Percentiles rank a stretch among this genome's conserved stretches.
These are phyloP conservation scores for Amoebophrya sp. DNA, from an alignment of 169 alveolate genomes.

Conservation along the genomic window DNA sequence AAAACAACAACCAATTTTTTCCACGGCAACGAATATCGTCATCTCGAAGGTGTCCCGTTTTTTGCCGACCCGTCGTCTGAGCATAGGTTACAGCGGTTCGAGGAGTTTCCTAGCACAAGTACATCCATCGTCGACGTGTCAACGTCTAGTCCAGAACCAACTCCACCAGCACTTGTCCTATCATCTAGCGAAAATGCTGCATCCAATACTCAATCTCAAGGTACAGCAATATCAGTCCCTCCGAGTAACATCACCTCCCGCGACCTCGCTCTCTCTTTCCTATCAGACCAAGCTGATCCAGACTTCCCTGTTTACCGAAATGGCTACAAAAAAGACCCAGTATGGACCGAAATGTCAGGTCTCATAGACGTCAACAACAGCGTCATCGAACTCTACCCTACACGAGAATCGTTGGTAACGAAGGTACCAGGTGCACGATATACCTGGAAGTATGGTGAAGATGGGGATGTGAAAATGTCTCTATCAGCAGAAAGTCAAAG, in stretches of 20 bases:
- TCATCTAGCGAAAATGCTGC: neutral
- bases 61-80: conserved; percentile 2
- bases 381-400: no score
- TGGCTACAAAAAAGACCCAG: neutral
- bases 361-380: neutral
- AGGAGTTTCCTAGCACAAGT: neutral
- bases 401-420: no score
- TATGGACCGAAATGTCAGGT: neutral
- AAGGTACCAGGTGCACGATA: no score
- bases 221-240: neutral
- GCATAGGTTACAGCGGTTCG: neutral
- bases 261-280: neutral
- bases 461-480: no score
- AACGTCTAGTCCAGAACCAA: no score
- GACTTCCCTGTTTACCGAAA: neutral
- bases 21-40: neutral
- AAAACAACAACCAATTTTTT: neutral
- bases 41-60: neutral
- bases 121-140: neutral
- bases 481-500: no score
- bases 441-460: no score
- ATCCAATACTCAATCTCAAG: neutral
- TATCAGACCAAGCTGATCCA: neutral
- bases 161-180: no score
- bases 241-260: neutral